phyloP scores from a whole-genome alignment of 495 filamentous ascomycete species.

The Geoglossum glabrum region DNA sequence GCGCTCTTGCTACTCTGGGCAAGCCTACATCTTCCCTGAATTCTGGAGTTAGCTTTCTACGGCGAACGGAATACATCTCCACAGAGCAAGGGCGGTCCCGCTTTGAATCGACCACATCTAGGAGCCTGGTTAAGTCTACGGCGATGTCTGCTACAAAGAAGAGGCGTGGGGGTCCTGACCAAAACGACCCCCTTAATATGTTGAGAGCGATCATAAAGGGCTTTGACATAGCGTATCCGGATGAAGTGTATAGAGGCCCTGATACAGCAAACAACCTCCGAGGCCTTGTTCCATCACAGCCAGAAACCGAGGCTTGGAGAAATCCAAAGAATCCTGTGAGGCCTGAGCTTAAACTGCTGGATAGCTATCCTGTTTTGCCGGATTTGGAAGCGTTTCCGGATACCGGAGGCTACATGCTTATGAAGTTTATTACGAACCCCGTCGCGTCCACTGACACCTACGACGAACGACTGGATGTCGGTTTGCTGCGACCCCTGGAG shows the following conservation, averaged over 20 bases:
- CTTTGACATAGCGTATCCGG: conserved; percentile 62
- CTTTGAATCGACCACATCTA: conserved; percentile 22
- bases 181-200: conserved; percentile 68
- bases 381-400: conserved; percentile 83
- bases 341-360: conserved; percentile 54
- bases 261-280: conserved; percentile 27
- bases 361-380: conserved; percentile 63
- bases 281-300: conserved; percentile 32
- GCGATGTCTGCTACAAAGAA: conserved; percentile 18
- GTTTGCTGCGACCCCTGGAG: conserved; percentile 49
- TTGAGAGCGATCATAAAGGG: conserved; percentile 63
- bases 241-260: conserved; percentile 36
- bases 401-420: conserved; percentile 61
- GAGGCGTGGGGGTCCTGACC: conserved; percentile 27
- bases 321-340: conserved; percentile 67
- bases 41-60: conserved; percentile 72
- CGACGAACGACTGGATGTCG: conserved; percentile 64
- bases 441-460: conserved; percentile 36
- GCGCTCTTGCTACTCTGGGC: conserved; percentile 58
- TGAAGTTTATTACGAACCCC: conserved; percentile 78
- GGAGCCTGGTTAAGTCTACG: conserved; percentile 18
- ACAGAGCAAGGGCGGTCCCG: conserved; percentile 31
- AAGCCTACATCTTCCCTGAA: conserved; percentile 50
- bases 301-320: conserved; percentile 47
- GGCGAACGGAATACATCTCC: conserved; percentile 90